Evolutionary conservation across 1,139 yeast genomes (phyloP).

Genomic region (Yamadazyma atmosphaerica): DNA sequence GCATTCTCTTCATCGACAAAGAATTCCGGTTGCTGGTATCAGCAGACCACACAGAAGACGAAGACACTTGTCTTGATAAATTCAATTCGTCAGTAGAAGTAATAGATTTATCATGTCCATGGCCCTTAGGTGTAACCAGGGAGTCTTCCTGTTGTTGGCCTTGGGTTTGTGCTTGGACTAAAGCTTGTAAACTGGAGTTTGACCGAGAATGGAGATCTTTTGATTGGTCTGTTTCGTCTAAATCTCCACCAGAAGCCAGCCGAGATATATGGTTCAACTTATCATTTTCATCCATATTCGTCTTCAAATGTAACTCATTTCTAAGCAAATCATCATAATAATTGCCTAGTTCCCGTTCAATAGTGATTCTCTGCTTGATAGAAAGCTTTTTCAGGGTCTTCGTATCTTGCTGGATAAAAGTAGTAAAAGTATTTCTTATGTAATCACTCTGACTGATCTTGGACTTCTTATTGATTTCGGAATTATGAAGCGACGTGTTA

Average conservation of each 20-base stretch:
- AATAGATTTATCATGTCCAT: conserved; percentile 1
- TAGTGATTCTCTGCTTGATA: conserved; percentile 40
- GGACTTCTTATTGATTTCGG: conserved; percentile 40
- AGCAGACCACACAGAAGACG: conserved; percentile 41
- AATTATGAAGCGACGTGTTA: conserved; percentile 68
- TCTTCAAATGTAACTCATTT: conserved; percentile 43
- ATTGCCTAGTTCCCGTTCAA: conserved; percentile 44
- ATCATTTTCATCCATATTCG: conserved; percentile 15
- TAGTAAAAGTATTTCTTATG: conserved; percentile 54
- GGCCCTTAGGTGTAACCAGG: no score
- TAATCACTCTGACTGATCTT: conserved; percentile 51
- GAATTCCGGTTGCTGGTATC: conserved; percentile 32
- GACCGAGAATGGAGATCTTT: conserved; percentile 2
- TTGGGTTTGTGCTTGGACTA: not conserved
- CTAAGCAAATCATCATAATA: conserved; percentile 43
- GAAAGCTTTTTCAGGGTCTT: conserved; percentile 28
- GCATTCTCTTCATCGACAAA: conserved; percentile 32
- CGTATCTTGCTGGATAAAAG: conserved; percentile 40
- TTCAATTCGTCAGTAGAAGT: conserved; percentile 10
- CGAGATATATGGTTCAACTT: conserved; percentile 2
- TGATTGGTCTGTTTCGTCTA: not conserved
- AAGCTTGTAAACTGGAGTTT: not conserved
- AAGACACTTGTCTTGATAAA: conserved; percentile 33
- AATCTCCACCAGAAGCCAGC: not conserved
- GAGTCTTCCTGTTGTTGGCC: not conserved